These are phyloP conservation scores for Trichoderma simmonsii DNA, from an alignment of 2,329 filamentous ascomycete genomes.

Conservation along the genomic window DNA sequence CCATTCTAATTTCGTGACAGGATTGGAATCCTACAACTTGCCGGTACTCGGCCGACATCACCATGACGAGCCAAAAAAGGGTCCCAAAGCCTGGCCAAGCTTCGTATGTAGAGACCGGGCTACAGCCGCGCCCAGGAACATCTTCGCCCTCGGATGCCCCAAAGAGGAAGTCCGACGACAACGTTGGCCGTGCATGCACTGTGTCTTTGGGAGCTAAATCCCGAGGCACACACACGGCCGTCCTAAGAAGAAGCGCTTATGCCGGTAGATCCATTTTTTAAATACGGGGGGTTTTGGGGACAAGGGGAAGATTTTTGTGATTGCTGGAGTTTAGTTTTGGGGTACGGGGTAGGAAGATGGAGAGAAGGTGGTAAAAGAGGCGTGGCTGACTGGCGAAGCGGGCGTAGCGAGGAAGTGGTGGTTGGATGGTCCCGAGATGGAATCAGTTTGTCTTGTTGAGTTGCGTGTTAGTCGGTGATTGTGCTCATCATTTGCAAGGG, in stretches of 20 bases:
- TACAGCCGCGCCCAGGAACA: neutral
- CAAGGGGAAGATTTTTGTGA: neutral
- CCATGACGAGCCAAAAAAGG: neutral
- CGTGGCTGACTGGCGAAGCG: neutral
- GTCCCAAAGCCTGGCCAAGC: neutral
- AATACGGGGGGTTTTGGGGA: neutral
- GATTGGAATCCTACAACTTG: neutral
- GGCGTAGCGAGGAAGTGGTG: neutral
- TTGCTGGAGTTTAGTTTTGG: neutral
- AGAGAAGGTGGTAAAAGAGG: neutral
- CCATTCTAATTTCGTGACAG: neutral
- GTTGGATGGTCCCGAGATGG: neutral
- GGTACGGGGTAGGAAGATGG: neutral
- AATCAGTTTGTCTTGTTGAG: neutral
- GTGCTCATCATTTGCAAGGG: neutral
- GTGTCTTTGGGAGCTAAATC: neutral
- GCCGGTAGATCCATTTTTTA: conserved; percentile 16
- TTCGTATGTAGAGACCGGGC: neutral
- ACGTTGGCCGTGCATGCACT: neutral
- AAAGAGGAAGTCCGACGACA: neutral
- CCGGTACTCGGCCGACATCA: neutral
- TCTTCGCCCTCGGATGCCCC: neutral
- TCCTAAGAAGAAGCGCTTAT: neutral
- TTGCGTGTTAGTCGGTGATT: neutral
- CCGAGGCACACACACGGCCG: neutral